These are phyloP conservation scores for Colletotrichum paranaense DNA, from an alignment of 2,329 filamentous ascomycete species.

Conservation along the genomic window DNA sequence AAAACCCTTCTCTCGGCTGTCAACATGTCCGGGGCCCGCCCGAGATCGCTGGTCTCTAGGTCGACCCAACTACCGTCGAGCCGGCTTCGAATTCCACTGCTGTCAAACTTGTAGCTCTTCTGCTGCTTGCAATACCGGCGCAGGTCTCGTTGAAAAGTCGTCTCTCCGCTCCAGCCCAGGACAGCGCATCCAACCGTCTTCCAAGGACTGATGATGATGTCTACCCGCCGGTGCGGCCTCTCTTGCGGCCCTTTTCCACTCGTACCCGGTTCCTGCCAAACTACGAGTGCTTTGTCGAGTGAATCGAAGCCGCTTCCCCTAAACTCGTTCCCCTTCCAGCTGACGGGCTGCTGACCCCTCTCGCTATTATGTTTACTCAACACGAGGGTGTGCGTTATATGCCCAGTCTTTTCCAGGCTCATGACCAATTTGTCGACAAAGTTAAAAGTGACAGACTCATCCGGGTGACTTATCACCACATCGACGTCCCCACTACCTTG, in stretches of 20 bases:
- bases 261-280: conserved; percentile 80
- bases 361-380: conserved; percentile 77
- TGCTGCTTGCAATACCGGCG: conserved; percentile 81
- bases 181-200: conserved; percentile 89
- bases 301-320: conserved; percentile 79
- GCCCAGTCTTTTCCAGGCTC: conserved; percentile 74
- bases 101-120: conserved; percentile 87
- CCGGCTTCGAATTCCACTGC: conserved; percentile 81
- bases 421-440: conserved; percentile 79
- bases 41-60: conserved; percentile 65
- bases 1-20: conserved; percentile 87
- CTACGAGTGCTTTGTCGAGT: conserved; percentile 90
- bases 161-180: conserved; percentile 88
- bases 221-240: conserved; percentile 81
- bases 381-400: conserved; percentile 85
- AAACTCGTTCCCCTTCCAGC: conserved; percentile 60
- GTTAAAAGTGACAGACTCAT: conserved; percentile 74
- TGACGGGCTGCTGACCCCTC: conserved; percentile 72
- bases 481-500: conserved; percentile 83
- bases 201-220: conserved; percentile 93
- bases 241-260: conserved; percentile 6
- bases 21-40: conserved; percentile 70
- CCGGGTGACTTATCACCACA: conserved; percentile 82
- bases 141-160: conserved; percentile 89
- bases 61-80: conserved; percentile 77